Percentiles rank a stretch among this genome's conserved stretches.
phyloP scores from a whole-genome alignment of 1,284 basidiomycete genomes.

The Pseudozyma sp. region DNA sequence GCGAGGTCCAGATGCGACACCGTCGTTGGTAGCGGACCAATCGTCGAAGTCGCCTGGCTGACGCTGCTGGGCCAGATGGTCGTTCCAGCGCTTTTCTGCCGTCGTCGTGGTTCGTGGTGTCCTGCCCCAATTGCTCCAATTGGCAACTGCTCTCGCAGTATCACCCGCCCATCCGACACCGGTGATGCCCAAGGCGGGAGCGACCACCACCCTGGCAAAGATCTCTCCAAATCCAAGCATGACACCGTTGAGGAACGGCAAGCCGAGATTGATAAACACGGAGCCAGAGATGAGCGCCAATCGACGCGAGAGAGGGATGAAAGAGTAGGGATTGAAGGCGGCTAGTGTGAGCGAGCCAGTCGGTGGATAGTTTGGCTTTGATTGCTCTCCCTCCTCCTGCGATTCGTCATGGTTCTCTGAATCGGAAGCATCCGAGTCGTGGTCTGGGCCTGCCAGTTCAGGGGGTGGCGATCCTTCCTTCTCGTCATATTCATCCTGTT shows the following conservation, averaged over 20 bases:
- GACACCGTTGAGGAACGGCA: conserved; percentile 96
- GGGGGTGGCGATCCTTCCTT: conserved; percentile 26
- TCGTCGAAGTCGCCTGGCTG: conserved; percentile 36
- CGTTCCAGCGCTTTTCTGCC: conserved; percentile 6
- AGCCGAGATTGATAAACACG: conserved; percentile 87
- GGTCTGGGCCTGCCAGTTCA: conserved; percentile 10
- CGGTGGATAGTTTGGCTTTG: conserved; percentile 33
- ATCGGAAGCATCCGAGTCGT: conserved; percentile 10
- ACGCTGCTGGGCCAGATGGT: conserved; percentile 9
- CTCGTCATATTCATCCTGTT: conserved; percentile 31
- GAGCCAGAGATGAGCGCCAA: conserved; percentile 75
- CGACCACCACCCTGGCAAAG: conserved; percentile 87
- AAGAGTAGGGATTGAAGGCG: conserved; percentile 52
- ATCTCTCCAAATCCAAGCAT: conserved; percentile 99
- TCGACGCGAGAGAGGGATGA: conserved; percentile 47
- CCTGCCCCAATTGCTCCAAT: conserved; percentile 28
- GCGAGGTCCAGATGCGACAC: neutral
- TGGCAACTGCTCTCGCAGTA: conserved; percentile 37
- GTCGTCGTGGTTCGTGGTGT: neutral
- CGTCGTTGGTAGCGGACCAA: conserved; percentile 30
- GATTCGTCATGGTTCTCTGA: conserved; percentile 10
- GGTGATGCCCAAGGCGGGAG: conserved; percentile 60
- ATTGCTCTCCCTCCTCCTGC: conserved; percentile 8
- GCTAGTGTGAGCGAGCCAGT: conserved; percentile 63
- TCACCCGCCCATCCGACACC: conserved; percentile 40